These are phyloP conservation scores for Zalaria sp. DNA, from an alignment of 2,329 filamentous ascomycete species.

Conservation along the genomic window DNA sequence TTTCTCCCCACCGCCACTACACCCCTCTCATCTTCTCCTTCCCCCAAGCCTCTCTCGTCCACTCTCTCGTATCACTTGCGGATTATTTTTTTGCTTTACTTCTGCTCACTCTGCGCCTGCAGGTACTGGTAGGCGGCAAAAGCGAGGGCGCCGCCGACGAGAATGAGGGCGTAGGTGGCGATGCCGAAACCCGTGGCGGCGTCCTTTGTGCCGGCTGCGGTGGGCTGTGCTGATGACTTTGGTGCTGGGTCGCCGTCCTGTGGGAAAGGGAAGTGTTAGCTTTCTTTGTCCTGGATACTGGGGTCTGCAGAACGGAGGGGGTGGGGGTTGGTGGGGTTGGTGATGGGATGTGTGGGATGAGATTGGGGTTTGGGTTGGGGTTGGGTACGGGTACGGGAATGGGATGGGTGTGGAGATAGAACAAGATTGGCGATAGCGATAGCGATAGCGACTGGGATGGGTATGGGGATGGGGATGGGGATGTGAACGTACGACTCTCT, in stretches of 20 bases:
- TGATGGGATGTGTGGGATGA: not conserved
- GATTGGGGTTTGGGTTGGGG: constrained; percentile 2
- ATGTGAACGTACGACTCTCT: constrained; percentile 54
- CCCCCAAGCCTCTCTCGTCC: not conserved
- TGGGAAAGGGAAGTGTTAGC: constrained; percentile 4
- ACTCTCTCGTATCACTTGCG: not conserved
- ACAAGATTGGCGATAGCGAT: not conserved
- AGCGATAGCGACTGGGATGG: not conserved
- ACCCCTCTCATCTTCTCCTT: not conserved
- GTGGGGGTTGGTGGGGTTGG: not conserved
- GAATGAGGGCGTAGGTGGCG: constrained; percentile 66
- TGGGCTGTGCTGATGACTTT: constrained; percentile 39
- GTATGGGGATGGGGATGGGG: constrained; percentile 1
- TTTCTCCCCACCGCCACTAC: too few relatives aligned
- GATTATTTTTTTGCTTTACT: not conserved
- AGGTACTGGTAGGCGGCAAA: constrained; percentile 81
- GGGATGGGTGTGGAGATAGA: constrained; percentile 5
- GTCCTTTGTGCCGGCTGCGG: constrained; percentile 37
- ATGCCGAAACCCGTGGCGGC: constrained; percentile 47
- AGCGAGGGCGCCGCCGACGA: constrained; percentile 61
- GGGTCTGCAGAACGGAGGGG: not conserved
- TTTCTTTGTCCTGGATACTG: not conserved
- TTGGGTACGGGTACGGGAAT: constrained; percentile 15
- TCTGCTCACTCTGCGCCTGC: constrained; percentile 37
- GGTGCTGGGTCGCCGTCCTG: constrained; percentile 68